Conservation (phyloP, 2,329 filamentous ascomycete genomes). For the Trichoderma pleuroti region DNA sequence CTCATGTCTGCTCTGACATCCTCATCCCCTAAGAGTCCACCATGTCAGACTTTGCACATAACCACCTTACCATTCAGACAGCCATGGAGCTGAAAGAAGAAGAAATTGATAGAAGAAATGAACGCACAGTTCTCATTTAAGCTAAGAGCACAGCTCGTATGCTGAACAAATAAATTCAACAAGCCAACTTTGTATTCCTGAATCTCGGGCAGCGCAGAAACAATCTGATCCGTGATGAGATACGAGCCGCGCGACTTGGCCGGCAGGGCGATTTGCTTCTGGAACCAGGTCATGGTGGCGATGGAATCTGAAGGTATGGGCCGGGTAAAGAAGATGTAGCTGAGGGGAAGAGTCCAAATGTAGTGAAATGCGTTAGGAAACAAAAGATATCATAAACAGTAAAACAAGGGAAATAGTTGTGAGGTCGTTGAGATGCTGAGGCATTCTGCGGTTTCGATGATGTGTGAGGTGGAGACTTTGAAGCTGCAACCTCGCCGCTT, state of each 20-base stretch:
- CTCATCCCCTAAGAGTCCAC: slow-evolving; percentile 48
- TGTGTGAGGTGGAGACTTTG: slow-evolving; percentile 28
- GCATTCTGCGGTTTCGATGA: slow-evolving; percentile 31
- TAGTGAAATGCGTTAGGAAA: slow-evolving; percentile 54
- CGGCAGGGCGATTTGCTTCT: slow-evolving; percentile 81
- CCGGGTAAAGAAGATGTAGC: slow-evolving; percentile 33
- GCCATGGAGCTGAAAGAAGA: neutral
- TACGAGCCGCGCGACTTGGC: slow-evolving; percentile 77
- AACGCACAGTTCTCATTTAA: slow-evolving; percentile 80
- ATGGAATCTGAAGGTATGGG: slow-evolving; percentile 30
- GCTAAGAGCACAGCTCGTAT: slow-evolving; percentile 85
- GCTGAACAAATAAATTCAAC: slow-evolving; percentile 88
- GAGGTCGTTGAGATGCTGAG: slow-evolving; percentile 37
- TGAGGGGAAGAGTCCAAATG: slow-evolving; percentile 48
- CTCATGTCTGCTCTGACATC: slow-evolving; percentile 94
- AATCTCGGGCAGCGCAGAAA: slow-evolving; percentile 72
- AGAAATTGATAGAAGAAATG: too few species aligned
- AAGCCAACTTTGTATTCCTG: slow-evolving; percentile 78
- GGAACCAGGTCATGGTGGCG: slow-evolving; percentile 67
- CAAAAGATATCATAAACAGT: slow-evolving; percentile 44
- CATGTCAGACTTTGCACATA: neutral
- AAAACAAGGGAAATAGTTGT: slow-evolving; percentile 46
- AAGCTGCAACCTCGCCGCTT: neutral
- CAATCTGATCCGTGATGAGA: slow-evolving; percentile 77
- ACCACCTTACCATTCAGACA: neutral